These are phyloP conservation scores for Carnegiea gigantea DNA, from an alignment of 179 eudicot species.

Conservation along the genomic window DNA sequence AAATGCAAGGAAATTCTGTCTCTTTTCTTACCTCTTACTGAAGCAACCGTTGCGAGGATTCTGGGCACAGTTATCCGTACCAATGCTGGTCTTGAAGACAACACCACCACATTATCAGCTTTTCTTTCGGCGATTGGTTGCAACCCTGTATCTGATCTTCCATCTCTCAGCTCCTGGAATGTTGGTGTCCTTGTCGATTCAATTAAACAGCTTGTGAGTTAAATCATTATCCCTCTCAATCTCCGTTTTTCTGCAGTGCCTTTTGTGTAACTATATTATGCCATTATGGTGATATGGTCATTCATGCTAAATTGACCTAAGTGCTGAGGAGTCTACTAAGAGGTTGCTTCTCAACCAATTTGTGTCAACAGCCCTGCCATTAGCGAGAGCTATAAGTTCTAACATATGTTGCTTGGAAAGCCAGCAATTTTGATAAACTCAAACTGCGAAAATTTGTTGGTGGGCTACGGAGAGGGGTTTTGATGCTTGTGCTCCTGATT, in stretches of 20 bases:
- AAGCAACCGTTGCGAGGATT: constrained; percentile 63
- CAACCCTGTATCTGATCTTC: constrained; percentile 41
- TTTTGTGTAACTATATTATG: background rate
- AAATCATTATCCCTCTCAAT: background rate
- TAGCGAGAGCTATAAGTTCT: background rate
- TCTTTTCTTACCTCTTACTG: constrained; percentile 68
- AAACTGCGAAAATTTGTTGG: background rate
- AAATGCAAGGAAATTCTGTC: constrained; percentile 84
- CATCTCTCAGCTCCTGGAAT: constrained; percentile 70
- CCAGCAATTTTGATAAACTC: background rate
- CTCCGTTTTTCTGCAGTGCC: background rate
- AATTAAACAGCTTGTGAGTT: constrained; percentile 78
- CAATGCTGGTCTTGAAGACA: constrained; percentile 60
- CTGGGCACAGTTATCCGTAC: constrained; percentile 67
- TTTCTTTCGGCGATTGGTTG: constrained; percentile 67
- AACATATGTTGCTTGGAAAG: background rate
- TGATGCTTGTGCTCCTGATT: background rate
- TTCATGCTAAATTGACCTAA: background rate
- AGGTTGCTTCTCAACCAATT: background rate
- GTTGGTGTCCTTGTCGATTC: constrained; percentile 68
- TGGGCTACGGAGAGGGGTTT: background rate
- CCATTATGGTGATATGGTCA: background rate
- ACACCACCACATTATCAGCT: constrained; percentile 48
- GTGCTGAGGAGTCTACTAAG: background rate
- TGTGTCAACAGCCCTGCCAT: background rate